Conservation (phyloP, 441 rosid species). For the Erodium trifolium region DNA sequence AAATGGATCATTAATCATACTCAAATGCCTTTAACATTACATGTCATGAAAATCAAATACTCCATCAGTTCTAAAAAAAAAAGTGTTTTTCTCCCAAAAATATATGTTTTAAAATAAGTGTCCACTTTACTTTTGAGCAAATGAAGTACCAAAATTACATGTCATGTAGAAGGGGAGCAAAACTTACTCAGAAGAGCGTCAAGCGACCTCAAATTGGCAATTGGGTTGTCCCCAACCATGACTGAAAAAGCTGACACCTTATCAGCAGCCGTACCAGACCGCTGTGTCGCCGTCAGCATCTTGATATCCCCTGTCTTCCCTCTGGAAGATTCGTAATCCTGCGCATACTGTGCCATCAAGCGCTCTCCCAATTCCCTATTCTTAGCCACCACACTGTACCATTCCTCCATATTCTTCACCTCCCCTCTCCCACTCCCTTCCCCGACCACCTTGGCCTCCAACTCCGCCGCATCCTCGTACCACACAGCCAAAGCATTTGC, state of each 20-base stretch:
- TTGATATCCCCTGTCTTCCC: constrained; percentile 79
- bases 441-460: constrained; percentile 66
- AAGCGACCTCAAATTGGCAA: constrained; percentile 85
- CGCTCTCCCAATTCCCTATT: constrained; percentile 77
- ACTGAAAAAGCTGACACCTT: constrained; percentile 83
- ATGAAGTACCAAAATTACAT: not conserved
- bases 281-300: constrained; percentile 69
- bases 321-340: constrained; percentile 55
- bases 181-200: constrained; percentile 78
- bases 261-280: constrained; percentile 88
- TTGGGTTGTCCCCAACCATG: constrained; percentile 76
- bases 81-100: too few relatives aligned
- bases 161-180: not conserved
- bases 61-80: not conserved
- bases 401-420: constrained; percentile 37
- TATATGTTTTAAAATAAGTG: not conserved
- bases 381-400: constrained; percentile 47
- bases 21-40: not conserved
- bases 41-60: not conserved
- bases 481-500: constrained; percentile 55
- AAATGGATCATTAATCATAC: not conserved
- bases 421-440: constrained; percentile 29
- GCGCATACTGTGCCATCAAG: constrained; percentile 62
- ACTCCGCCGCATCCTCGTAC: constrained; percentile 62
- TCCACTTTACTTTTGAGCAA: not conserved